Conservation (phyloP, 2,329 filamentous ascomycete species). For the Metarhizium rileyi region DNA sequence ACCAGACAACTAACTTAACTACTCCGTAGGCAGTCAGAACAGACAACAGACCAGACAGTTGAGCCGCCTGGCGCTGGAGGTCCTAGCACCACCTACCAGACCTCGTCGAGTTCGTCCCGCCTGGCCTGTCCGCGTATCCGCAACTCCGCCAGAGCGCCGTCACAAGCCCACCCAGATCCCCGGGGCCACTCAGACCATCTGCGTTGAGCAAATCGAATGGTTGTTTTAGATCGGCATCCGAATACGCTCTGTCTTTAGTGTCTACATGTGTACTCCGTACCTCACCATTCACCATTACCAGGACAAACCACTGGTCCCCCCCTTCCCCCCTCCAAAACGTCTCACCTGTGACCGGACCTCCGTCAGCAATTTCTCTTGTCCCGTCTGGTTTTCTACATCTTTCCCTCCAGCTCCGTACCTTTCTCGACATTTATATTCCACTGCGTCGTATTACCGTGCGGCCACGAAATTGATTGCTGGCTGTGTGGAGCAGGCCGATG, state of each 20-base stretch:
- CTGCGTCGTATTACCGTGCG: not conserved
- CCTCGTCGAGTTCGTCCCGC: too few relatives aligned
- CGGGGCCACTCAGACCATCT: not conserved
- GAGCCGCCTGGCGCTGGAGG: too few relatives aligned
- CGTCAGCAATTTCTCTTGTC: not conserved
- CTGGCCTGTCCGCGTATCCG: too few relatives aligned
- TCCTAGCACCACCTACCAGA: too few relatives aligned
- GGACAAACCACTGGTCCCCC: not conserved
- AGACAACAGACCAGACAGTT: too few relatives aligned
- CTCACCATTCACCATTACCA: not conserved
- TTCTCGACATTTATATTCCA: not conserved
- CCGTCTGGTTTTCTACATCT: not conserved
- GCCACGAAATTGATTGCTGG: too few relatives aligned
- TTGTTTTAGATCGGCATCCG: constrained; percentile 6
- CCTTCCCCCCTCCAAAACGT: not conserved
- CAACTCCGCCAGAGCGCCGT: too few relatives aligned
- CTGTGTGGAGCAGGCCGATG: too few relatives aligned
- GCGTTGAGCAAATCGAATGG: not conserved
- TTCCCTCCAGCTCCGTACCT: not conserved
- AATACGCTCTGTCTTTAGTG: not conserved
- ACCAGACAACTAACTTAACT: too few relatives aligned
- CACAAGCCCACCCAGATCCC: not conserved
- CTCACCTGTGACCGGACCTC: not conserved
- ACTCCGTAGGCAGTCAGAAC: too few relatives aligned
- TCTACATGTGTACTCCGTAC: too few relatives aligned